Conservation (phyloP, 2,329 filamentous ascomycete species). For the Dactylellina sp. region DNA sequence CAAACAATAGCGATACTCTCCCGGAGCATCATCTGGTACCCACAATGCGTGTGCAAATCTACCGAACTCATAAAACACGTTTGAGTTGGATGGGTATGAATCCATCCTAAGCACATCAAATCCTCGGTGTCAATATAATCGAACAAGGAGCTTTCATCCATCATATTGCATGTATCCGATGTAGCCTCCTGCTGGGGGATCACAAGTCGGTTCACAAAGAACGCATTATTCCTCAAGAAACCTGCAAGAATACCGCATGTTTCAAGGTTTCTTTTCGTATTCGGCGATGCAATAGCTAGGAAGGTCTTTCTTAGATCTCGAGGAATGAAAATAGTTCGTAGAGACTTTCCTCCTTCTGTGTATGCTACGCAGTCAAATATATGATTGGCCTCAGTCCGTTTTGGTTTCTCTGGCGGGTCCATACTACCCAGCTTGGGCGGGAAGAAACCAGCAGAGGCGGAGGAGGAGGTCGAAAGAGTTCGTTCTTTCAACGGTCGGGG, state of each 20-base stretch:
- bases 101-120: conserved; percentile 91
- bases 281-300: conserved; percentile 77
- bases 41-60: conserved; percentile 91
- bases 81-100: conserved; percentile 96
- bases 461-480: conserved; percentile 36
- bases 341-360: conserved; percentile 86
- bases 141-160: conserved; percentile 85
- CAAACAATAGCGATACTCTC: conserved; percentile 98
- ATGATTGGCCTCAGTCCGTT: conserved; percentile 66
- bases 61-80: conserved; percentile 97
- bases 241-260: conserved; percentile 96
- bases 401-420: conserved; percentile 40
- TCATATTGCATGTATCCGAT: conserved; percentile 92
- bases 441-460: background rate
- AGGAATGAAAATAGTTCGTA: conserved; percentile 89
- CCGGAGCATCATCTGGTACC: conserved; percentile 95
- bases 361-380: conserved; percentile 84
- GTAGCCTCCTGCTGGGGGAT: conserved; percentile 92
- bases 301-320: conserved; percentile 79
- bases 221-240: conserved; percentile 87
- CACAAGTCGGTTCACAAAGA: conserved; percentile 88
- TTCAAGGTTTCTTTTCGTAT: conserved; percentile 85
- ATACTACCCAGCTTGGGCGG: conserved; percentile 16
- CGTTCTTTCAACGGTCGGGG: conserved; percentile 59
- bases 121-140: conserved; percentile 89